Conservation (phyloP, 139 green algal species). For the Micractinium conductrix region DNA sequence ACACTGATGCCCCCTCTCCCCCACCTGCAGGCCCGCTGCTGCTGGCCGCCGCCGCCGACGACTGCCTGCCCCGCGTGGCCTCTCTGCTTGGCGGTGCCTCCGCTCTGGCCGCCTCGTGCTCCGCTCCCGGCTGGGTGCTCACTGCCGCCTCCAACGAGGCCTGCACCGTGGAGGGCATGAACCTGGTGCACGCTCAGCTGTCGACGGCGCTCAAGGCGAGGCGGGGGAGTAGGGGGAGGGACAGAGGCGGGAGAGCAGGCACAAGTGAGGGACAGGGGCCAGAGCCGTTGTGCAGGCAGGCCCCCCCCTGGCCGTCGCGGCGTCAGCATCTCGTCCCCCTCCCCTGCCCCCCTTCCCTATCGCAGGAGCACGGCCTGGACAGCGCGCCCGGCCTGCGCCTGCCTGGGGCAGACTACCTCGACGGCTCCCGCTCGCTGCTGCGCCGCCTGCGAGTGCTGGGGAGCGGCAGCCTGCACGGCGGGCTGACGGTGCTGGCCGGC, state of each 20-base stretch:
- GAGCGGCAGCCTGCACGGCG: not conserved
- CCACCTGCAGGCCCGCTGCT: not conserved
- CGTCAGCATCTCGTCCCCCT: too few relatives aligned
- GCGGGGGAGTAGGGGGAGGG: not conserved
- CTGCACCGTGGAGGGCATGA: not conserved
- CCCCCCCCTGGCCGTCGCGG: too few relatives aligned
- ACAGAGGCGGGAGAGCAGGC: not conserved
- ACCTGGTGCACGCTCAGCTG: not conserved
- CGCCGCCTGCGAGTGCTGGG: conserved; percentile 29
- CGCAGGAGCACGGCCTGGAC: conserved; percentile 6
- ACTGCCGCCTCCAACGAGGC: not conserved
- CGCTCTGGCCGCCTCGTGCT: not conserved
- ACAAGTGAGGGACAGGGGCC: too few relatives aligned
- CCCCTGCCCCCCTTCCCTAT: too few relatives aligned
- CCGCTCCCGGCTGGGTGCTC: conserved; percentile 2
- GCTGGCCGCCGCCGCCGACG: not conserved
- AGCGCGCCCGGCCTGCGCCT: conserved; percentile 1
- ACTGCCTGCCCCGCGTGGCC: not conserved
- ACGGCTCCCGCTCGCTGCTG: conserved; percentile 1
- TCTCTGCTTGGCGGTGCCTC: not conserved
- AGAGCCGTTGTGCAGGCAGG: too few relatives aligned
- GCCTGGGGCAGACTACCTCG: not conserved
- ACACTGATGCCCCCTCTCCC: not conserved
- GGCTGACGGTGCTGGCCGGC: not conserved
- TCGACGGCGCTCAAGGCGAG: conserved; percentile 2